Evolutionary conservation across 192 early-diverging fungal genomes (phyloP), one percentile per base, ranked within the genome.

Genomic region (Endogone sp.): DNA sequence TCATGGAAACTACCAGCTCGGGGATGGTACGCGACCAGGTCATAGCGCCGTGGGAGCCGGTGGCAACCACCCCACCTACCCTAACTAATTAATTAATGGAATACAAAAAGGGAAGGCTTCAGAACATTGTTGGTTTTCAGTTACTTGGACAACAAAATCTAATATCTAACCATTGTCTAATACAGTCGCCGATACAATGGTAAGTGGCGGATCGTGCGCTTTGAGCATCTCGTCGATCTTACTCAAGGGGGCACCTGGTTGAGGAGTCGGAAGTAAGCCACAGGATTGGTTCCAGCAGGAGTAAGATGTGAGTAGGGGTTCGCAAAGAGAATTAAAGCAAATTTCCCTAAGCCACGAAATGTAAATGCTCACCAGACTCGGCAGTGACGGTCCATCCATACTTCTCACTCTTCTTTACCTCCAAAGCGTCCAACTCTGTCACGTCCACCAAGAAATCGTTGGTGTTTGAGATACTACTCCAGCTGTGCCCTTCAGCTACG

Each of bases 361-460:
- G n/a, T n/a, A n/a, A 69, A 62, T 37, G 31, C 24, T 72, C 71
- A 55, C 80, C 80, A 3, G 65, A 69, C 65, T 76, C 80, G 44
- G 78, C 54, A n/a, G 55, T 75, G 8, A 76, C 77, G 0, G 24
- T 71, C 73, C 74, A 79, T 0, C 58, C 64, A n/a, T 29, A 54
- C 1, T 60, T 62, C 3, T 54, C 13, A 25, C 29, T n/a, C 25
- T 64, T 54, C 20, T 74, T 37, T 3, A 70, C 67, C 9, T 56
- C 63, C 4, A 70, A 61, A 28, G 65, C 61, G 2, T 49, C 37
- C 68, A 79, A 65, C 0, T 64, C 30, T 1, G 61, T 68, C 22
- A 79, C 64, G 28, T 60, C 27, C 20, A 79, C 59, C 60, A 79
- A 28, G 59, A 60, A 79, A 1, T 66, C 79, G 23, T 70, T 59